Percentiles rank a stretch among this genome's conserved stretches.
Evolutionary conservation across 1,284 basidiomycete genomes (phyloP).

Genomic region (Trichosporon coremiiforme): DNA sequence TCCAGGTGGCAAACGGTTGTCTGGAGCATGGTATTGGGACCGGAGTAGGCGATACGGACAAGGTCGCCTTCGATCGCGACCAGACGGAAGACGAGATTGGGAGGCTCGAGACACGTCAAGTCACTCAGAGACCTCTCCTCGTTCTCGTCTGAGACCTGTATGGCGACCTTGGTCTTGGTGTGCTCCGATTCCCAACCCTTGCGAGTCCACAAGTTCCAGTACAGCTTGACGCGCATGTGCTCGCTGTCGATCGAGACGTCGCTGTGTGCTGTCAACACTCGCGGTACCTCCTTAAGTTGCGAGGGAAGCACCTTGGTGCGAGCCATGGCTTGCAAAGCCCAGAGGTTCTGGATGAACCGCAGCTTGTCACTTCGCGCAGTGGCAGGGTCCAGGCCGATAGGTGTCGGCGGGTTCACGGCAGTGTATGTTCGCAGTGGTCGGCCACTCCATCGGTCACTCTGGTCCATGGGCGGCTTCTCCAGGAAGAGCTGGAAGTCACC

Average conservation of each 20-base stretch:
- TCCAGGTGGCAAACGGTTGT: constrained; percentile 2
- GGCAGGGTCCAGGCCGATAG: constrained; percentile 66
- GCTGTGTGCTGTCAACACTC: constrained; percentile 62
- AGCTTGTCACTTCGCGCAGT: constrained; percentile 69
- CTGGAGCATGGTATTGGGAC: constrained; percentile 6
- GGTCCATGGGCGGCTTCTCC: constrained; percentile 75
- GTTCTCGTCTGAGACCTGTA: constrained; percentile 76
- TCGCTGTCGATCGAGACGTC: constrained; percentile 60
- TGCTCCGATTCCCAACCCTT: constrained; percentile 26
- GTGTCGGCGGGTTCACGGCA: constrained; percentile 70
- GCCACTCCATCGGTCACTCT: constrained; percentile 77
- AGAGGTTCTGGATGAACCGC: constrained; percentile 82
- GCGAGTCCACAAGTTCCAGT: constrained; percentile 31
- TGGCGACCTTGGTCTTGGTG: constrained; percentile 75
- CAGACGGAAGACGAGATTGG: constrained; percentile 1
- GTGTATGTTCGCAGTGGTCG: constrained; percentile 75
- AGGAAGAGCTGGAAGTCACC: constrained; percentile 82
- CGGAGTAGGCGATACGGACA: not conserved
- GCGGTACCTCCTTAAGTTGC: constrained; percentile 48
- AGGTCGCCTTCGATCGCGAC: constrained; percentile 12
- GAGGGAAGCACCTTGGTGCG: constrained; percentile 62
- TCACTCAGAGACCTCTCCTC: constrained; percentile 9
- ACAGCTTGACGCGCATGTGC: constrained; percentile 21
- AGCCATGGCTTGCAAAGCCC: constrained; percentile 77
- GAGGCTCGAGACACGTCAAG: not conserved